A percentile compares a stretch with the other conserved stretches of the same genome.
Evolutionary conservation across 371 early-diverging fungal genomes (phyloP).

Genomic region (Rhizopus microsporus): DNA sequence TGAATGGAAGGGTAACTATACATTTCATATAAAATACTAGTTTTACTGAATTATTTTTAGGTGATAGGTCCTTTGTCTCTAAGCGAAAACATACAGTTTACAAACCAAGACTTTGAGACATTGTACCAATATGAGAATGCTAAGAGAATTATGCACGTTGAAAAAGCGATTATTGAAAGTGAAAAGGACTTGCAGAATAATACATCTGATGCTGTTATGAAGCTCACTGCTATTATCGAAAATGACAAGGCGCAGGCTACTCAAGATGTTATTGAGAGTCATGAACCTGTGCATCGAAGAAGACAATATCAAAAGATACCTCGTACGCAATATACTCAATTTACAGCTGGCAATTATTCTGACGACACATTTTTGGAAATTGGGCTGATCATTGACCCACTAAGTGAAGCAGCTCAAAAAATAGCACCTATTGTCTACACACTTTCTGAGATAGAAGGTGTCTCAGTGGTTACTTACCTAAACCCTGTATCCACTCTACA

Average conservation of each 20-base stretch:
- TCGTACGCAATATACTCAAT: conserved; percentile 19
- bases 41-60: conserved; percentile 22
- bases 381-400: conserved; percentile 74
- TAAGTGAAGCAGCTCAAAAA: conserved; percentile 76
- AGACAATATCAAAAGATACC: conserved; percentile 24
- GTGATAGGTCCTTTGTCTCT: conserved; percentile 53
- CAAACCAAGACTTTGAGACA: conserved; percentile 48
- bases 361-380: conserved; percentile 57
- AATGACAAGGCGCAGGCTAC: conserved; percentile 24
- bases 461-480: conserved; percentile 64
- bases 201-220: conserved; percentile 25
- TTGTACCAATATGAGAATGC: conserved; percentile 49
- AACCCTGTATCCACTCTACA: conserved; percentile 52
- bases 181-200: neutral
- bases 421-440: conserved; percentile 69
- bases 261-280: conserved; percentile 17
- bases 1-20: conserved; percentile 44
- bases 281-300: conserved; percentile 22
- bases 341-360: conserved; percentile 35
- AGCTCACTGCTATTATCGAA: conserved; percentile 29
- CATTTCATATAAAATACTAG: neutral
- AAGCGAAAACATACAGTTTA: conserved; percentile 32
- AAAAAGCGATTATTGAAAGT: conserved; percentile 26
- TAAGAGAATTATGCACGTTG: conserved; percentile 38
- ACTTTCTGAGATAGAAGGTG: conserved; percentile 59